These are phyloP conservation scores for Ceratobasidium sp. DNA, from an alignment of 1,284 basidiomycete species.

Conservation along the genomic window DNA sequence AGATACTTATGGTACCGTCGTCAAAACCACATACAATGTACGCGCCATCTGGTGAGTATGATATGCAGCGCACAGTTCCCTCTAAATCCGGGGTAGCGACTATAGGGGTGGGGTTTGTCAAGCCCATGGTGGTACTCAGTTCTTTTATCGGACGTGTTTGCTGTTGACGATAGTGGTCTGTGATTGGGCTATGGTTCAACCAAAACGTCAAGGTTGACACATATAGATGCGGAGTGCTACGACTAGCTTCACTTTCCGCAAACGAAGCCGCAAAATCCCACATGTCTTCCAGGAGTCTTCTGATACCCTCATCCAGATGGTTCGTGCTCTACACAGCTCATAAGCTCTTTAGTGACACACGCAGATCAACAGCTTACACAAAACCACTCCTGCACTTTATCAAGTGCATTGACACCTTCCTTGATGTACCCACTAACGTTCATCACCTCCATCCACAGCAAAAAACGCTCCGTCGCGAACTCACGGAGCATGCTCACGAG, in stretches of 20 bases:
- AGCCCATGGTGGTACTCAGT: too few relatives aligned
- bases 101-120: too few relatives aligned
- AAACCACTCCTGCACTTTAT: neutral
- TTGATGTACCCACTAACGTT: neutral
- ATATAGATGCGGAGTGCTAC: slow-evolving; percentile 17
- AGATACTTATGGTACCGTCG: too few relatives aligned
- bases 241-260: neutral
- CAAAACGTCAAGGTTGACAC: neutral
- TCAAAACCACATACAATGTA: too few relatives aligned
- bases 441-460: slow-evolving; percentile 19
- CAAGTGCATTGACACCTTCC: neutral
- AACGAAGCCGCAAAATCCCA: neutral
- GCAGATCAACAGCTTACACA: neutral
- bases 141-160: too few relatives aligned
- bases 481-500: neutral
- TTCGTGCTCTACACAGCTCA: neutral
- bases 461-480: neutral
- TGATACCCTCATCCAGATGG: neutral
- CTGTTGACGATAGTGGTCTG: neutral
- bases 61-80: too few relatives aligned
- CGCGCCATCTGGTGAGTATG: too few relatives aligned
- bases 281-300: too few relatives aligned
- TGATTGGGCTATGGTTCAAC: too few relatives aligned
- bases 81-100: too few relatives aligned
- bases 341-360: neutral